Base-by-base conservation (phyloP, 305 asterid genomes). In the Fraxinus floribunda region DNA sequence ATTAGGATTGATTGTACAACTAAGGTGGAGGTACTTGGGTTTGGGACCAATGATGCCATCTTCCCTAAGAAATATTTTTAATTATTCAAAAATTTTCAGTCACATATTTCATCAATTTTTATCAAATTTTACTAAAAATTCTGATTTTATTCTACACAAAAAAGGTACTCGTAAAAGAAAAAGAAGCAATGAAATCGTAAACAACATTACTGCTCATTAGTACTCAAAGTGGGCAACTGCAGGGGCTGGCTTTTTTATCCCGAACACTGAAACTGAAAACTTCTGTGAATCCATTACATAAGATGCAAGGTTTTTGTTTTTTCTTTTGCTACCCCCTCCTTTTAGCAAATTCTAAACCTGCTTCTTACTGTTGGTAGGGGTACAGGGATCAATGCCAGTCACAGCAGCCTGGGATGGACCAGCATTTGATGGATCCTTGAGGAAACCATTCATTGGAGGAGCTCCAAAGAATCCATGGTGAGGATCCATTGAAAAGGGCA, bases 391-490 rank as follows among this genome's bases (percentile, higher is more conserved):
- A 22, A 75, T 49, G 66, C 86, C 82, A n/a, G 90, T 86, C 10
- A 79, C 83, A 0, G 78, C 81, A 44, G 84, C 86, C 77, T 88
- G 93, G 0, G 91, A 90, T 0, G 91, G 85, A 11, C 91, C 91
- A 7, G 84, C 88, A 57, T 83, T 84, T 11, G 85, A 83, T 0
- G 85, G 82, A 78, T 91, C 92, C 89, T 86, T 92, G 83, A 87
- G 83, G 87, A 86, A 87, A 16, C 88, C 89, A 83, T 83, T 91
- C 92, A 90, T 84, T 0, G 90, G 75, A 18, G 84, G 86, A 18
- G 88, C 84, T 32, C 89, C 91, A 30, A 75, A 91, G 89, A 85
- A 89, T 18, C 88, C 94, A 11, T 85, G 93, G 74, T 88, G 97
- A 64, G 86, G 91, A 34, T 86, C 83, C 83, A 87, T 81, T 80